Percentiles rank a stretch among this genome's conserved stretches.
phyloP scores from a whole-genome alignment of 768 basidiomycete genomes.

The Cyclocybe aegerita region DNA sequence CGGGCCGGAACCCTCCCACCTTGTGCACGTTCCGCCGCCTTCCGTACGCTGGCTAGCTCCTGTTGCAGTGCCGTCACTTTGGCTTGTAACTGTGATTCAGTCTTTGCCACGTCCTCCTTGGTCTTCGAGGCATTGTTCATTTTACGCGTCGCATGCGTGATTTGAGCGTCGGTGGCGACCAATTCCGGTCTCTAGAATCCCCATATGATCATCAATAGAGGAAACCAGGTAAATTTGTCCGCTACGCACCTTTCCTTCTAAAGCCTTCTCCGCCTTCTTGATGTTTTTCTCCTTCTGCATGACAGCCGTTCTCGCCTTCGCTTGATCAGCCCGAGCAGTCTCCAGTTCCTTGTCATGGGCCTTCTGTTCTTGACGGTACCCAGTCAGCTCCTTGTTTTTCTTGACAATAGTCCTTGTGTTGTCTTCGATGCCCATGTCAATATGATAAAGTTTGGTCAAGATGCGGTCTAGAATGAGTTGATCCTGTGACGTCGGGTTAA shows the following conservation, averaged over 20 bases:
- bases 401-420: slow-evolving; percentile 69
- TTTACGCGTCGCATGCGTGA: slow-evolving; percentile 82
- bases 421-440: slow-evolving; percentile 77
- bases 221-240: not conserved
- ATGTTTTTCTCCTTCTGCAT: slow-evolving; percentile 85
- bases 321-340: slow-evolving; percentile 75
- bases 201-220: not conserved
- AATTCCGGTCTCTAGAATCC: slow-evolving; percentile 74
- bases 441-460: slow-evolving; percentile 87
- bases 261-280: slow-evolving; percentile 86
- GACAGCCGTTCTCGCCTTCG: slow-evolving; percentile 69
- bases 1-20: slow-evolving; percentile 42
- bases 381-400: slow-evolving; percentile 71
- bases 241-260: slow-evolving; percentile 73
- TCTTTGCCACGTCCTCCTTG: slow-evolving; percentile 62
- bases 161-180: slow-evolving; percentile 81
- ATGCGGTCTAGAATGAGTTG: slow-evolving; percentile 79
- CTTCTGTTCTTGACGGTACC: slow-evolving; percentile 67
- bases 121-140: slow-evolving; percentile 65
- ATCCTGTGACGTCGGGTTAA: slow-evolving; percentile 49
- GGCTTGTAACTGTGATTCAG: slow-evolving; percentile 38
- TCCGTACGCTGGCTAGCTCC: slow-evolving; percentile 67
- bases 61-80: slow-evolving; percentile 56
- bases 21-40: slow-evolving; percentile 75
- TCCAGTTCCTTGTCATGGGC: slow-evolving; percentile 72